A percentile compares a stretch with the other conserved stretches of the same genome.
Evolutionary conservation across 129 eudicot species (phyloP).

Genomic region (Arctium minus): DNA sequence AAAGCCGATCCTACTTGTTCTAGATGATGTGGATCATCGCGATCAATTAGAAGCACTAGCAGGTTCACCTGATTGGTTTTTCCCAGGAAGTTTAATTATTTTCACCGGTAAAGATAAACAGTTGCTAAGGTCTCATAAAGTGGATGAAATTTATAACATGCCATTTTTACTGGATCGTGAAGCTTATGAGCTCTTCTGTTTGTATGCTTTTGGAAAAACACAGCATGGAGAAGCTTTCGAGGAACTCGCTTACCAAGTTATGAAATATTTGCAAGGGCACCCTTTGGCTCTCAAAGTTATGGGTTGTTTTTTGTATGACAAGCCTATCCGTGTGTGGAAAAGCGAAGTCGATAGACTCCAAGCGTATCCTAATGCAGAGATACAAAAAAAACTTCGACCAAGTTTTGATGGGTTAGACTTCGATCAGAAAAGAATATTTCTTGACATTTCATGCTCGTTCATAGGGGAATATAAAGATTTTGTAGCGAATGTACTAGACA

Average conservation of each 20-base stretch:
- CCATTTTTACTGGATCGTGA: neutral
- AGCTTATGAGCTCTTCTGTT: neutral
- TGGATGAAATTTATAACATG: neutral
- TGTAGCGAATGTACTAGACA: neutral
- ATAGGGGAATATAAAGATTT: neutral
- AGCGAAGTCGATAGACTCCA: neutral
- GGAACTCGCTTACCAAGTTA: neutral
- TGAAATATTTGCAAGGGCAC: neutral
- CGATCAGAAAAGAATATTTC: neutral
- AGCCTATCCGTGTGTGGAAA: neutral
- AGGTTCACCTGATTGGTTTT: conserved; percentile 3
- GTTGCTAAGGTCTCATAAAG: neutral
- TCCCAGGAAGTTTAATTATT: conserved; percentile 7
- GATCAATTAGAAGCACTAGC: conserved; percentile 6
- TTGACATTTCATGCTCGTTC: neutral
- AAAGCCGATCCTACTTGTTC: conserved; percentile 3
- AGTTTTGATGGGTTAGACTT: neutral
- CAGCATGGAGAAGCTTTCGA: neutral
- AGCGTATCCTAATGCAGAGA: neutral
- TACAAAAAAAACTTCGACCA: too few relatives aligned
- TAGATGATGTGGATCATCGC: neutral
- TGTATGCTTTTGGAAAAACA: neutral
- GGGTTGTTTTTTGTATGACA: conserved; percentile 10
- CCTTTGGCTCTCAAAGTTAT: conserved; percentile 19
- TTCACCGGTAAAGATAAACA: conserved; percentile 16